Base-by-base conservation (phyloP, 1,284 basidiomycete genomes). In the Trametes sp. region DNA sequence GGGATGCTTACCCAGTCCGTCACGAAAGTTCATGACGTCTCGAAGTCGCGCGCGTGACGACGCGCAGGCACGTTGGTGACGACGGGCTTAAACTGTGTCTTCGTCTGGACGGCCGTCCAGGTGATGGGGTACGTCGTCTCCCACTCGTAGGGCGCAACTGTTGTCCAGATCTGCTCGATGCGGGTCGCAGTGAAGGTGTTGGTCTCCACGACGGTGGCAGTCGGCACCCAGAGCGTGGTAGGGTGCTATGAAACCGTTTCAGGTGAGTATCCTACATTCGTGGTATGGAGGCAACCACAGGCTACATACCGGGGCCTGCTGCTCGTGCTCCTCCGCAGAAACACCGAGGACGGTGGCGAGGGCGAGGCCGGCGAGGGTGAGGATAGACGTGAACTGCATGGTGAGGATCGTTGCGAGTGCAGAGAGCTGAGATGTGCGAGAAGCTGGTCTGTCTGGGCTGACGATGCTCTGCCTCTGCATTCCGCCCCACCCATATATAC, bases 141-240 rank as follows among this genome's bases (percentile, higher is more conserved):
- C 56, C 57, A 59, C 54, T 60, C 59, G 55, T 65, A 68, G 13
- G 66, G 66, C 23, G 66, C 24, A 51, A 57, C 54, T 6, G 49
- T 57, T 51, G 57, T 64, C 64, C 63, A 65, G 38, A 63, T 45
- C 53, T 68, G 57, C 35, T 68, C 66, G 23, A 68, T 46, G 51
- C 66, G 66, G n/a, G 66, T 68, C 23, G 45, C 63, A 10, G 62
- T 64, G 62, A 50, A 68, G n/a, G 62, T 64, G 51, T 68, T 59
- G 26, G 59, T 63, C 38, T 57, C 57, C 7, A 63, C 61, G n/a
- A 62, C 62, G 16, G 66, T 68, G 35, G 66, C 66, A 5, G 59
- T 64, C n/a, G 66, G 66, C 23, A 62, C 61, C 66, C 63, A 65
- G 8, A 68, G 19, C 1, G 66, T 68, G 26, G 63, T 65, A 6